A percentile compares a stretch with the other conserved stretches of the same genome.
Conservation (phyloP, 2,329 filamentous ascomycete species). For the Cordyceps militaris region DNA sequence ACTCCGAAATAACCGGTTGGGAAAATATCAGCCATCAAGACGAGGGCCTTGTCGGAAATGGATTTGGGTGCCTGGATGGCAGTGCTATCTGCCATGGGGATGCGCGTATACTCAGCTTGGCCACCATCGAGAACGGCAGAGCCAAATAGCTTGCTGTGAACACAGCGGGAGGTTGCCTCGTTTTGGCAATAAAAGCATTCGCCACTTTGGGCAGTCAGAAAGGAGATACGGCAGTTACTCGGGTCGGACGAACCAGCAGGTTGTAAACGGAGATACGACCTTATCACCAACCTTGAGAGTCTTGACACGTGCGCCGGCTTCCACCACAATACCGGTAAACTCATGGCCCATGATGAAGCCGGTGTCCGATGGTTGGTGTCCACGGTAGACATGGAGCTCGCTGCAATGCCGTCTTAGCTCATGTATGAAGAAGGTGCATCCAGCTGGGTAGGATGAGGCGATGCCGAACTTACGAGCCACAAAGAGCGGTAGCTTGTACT, state of each 20-base stretch:
- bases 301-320: constrained; percentile 60
- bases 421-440: not conserved
- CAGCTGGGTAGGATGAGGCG: not conserved
- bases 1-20: constrained; percentile 82
- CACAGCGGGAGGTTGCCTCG: constrained; percentile 71
- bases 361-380: constrained; percentile 63
- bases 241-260: constrained; percentile 54
- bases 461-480: constrained; percentile 62
- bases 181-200: constrained; percentile 80
- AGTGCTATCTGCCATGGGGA: constrained; percentile 75
- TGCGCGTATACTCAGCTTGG: constrained; percentile 75
- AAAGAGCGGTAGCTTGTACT: constrained; percentile 75
- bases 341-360: constrained; percentile 73
- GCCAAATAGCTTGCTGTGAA: constrained; percentile 64
- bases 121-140: constrained; percentile 62
- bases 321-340: constrained; percentile 70
- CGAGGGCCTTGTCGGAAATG: constrained; percentile 68
- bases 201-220: constrained; percentile 21
- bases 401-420: constrained; percentile 32
- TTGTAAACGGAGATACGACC: constrained; percentile 77
- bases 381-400: constrained; percentile 81
- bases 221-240: too few relatives aligned
- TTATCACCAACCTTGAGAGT: constrained; percentile 66
- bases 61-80: constrained; percentile 60
- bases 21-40: constrained; percentile 91